Evolutionary conservation across 129 eudicot species (phyloP), one percentile per base, ranked within the genome.

Genomic region (Solidago caesia): DNA sequence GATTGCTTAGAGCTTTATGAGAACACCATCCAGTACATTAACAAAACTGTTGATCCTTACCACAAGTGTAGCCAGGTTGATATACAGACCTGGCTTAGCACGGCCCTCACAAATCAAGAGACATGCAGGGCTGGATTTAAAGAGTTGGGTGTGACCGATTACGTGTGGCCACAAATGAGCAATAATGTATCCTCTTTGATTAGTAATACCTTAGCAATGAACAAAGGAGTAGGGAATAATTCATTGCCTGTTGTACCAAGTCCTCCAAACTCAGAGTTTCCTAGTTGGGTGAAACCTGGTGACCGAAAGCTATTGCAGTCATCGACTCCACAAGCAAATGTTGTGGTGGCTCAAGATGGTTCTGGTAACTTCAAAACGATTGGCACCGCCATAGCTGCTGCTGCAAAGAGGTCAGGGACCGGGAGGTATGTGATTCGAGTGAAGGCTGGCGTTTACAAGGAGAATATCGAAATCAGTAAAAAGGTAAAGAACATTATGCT

Each of bases 261-360:
- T 21, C 26, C 61, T 29, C 75, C 48, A 15, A 85, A 85, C 4
- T 42, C 43, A 39, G 82, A 84, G 69, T 87, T 85, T 46, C 93
- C 93, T 2, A 56, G 53, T 0, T 90, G 96, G 97, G 85, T 88
- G 13, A 11, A 45, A 5, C 72, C 84, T 0, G 85, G 85, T 43
- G 94, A 88, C 63, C 75, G 91, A 61, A 85, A 74, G 58, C 76
- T 87, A 7, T 77, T 90, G 65, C 91, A 87, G 68, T 29, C 91
- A 2, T 13, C 87, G 1, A 4, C 71, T 8, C 84, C 88, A 6
- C 42, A 60, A 55, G 82, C 94, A 1, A 77, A 87, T 43, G 43
- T 85, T 13, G 96, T 90, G 83, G 96, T 90, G 78, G 93, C 96
- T 8, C 89, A 90, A 70, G 96, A 90, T 58, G 96, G 96, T 8